Evolutionary conservation across 108 stramenopile species (phyloP), one percentile per base, ranked within the genome.

Genomic region (Skeletonema potamos): DNA sequence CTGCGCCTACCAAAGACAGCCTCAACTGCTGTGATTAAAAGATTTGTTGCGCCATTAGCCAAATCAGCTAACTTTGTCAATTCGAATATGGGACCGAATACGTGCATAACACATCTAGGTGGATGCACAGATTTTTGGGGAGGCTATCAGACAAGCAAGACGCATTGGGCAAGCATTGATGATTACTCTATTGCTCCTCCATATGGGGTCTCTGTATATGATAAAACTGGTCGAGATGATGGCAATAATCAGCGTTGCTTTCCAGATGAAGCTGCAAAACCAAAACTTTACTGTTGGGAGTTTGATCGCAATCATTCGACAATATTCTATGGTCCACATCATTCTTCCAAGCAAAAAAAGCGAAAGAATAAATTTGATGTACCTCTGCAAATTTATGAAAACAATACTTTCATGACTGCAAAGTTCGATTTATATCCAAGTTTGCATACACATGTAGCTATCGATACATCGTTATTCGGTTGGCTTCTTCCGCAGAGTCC

Each of bases 1-100:
- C 63, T 77, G 0, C 68, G 76, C 17, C 36, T 77, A 27, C 76
- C 76, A 7, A 77, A 77, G 58, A 77, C 76, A 6, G 76, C 76
- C 9, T 69, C 68, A 55, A 77, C 76, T 15, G 64, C 54, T 41
- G 41, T 77, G 5, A 61, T 62, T 7, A 56, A 46, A 8, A 64
- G 37, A 10, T 77, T 77, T 62, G 46, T 77, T 29, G 1, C 27
- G 11, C 76, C 76, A n/a, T n/a, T 77, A 0, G 32, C 29, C 9
- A 8, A 10, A n/a, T 6, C 41, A 2, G 76, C 63, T 6, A 58
- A 30, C 2, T 64, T 77, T 27, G 51, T 43, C 8, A 70, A 70
- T 39, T 46, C 63, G 6, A 46, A 64, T 3, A 56, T 64, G 6
- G 68, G 41, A 3, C 76, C 76, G 13, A 77, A 77, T 44, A 77